A percentile compares a stretch with the other conserved stretches of the same genome.
phyloP scores from a whole-genome alignment of 2,329 filamentous ascomycete species.

The Cadophora sp. region DNA sequence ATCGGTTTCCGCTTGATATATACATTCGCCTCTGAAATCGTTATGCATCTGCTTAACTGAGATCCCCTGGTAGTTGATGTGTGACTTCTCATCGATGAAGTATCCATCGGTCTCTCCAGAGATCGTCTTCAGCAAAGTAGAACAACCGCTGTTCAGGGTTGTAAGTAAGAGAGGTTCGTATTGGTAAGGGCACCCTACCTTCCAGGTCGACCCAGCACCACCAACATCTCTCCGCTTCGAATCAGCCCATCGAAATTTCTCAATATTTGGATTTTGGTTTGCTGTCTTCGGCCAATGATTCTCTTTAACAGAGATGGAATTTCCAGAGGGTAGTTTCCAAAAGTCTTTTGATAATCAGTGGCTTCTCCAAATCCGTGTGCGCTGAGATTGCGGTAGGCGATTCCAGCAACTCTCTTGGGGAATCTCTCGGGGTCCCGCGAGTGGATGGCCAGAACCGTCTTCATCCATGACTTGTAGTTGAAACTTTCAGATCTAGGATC shows the following conservation, averaged over 20 bases:
- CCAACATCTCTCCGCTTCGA: slow-evolving; percentile 68
- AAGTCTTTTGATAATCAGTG: slow-evolving; percentile 74
- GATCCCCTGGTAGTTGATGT: slow-evolving; percentile 67
- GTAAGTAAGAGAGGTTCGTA: not conserved
- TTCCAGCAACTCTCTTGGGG: slow-evolving; percentile 64
- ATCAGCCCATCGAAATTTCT: slow-evolving; percentile 69
- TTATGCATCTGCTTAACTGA: slow-evolving; percentile 56
- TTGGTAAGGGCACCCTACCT: slow-evolving; percentile 1
- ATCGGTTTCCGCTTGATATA: slow-evolving; percentile 80
- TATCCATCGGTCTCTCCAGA: slow-evolving; percentile 61
- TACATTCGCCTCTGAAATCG: slow-evolving; percentile 68
- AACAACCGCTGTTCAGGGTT: slow-evolving; percentile 58
- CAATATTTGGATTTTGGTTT: slow-evolving; percentile 63
- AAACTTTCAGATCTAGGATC: slow-evolving; percentile 62
- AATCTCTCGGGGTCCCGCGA: slow-evolving; percentile 58
- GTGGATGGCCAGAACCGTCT: slow-evolving; percentile 57
- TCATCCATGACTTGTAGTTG: slow-evolving; percentile 64
- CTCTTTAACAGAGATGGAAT: slow-evolving; percentile 51
- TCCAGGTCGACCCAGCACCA: slow-evolving; percentile 71
- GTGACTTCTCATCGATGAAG: slow-evolving; percentile 54
- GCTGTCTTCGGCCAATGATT: slow-evolving; percentile 57
- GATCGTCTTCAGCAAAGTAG: slow-evolving; percentile 67
- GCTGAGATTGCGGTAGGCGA: slow-evolving; percentile 71
- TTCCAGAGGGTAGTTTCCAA: slow-evolving; percentile 66
- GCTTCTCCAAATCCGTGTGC: slow-evolving; percentile 72